Percentiles rank a stretch among this genome's conserved stretches.
These are phyloP conservation scores for Fimicolochytrium jonesii DNA, from an alignment of 192 early-diverging fungal species.

Conservation along the genomic window DNA sequence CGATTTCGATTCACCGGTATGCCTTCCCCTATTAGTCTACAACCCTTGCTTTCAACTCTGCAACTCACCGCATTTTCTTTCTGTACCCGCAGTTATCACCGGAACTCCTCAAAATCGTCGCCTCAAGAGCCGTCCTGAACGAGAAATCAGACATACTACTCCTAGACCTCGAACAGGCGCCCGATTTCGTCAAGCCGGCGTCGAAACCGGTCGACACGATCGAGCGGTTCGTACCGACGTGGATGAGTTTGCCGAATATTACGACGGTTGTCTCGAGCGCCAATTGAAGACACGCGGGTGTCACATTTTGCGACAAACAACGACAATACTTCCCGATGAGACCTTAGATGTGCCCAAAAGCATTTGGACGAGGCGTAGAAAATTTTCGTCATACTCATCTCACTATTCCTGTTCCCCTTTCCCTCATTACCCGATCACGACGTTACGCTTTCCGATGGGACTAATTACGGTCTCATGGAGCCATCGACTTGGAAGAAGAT, in stretches of 20 bases:
- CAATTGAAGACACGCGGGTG: neutral
- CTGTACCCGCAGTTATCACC: conserved; percentile 63
- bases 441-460: no score
- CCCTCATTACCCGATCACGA: no score
- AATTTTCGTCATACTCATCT: no score
- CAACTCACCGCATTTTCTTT: neutral
- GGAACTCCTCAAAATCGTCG: conserved; percentile 86
- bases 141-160: conserved; percentile 88
- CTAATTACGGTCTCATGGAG: no score
- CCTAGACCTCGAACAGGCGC: conserved; percentile 70
- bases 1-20: conserved; percentile 87
- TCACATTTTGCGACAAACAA: no score
- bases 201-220: conserved; percentile 60
- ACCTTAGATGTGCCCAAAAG: no score
- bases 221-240: conserved; percentile 69
- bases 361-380: no score
- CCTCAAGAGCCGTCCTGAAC: conserved; percentile 72
- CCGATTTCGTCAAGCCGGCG: conserved; percentile 59
- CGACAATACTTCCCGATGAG: no score
- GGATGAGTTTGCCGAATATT: conserved; percentile 51
- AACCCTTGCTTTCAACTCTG: neutral
- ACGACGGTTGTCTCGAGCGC: conserved; percentile 10
- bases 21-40: conserved; percentile 10
- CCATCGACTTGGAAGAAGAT: no score
- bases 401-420: no score